Percentiles rank a stretch among this genome's conserved stretches.
Evolutionary conservation across 805 yeast species (phyloP).

Genomic region (Zygoascus biomembranicola): DNA sequence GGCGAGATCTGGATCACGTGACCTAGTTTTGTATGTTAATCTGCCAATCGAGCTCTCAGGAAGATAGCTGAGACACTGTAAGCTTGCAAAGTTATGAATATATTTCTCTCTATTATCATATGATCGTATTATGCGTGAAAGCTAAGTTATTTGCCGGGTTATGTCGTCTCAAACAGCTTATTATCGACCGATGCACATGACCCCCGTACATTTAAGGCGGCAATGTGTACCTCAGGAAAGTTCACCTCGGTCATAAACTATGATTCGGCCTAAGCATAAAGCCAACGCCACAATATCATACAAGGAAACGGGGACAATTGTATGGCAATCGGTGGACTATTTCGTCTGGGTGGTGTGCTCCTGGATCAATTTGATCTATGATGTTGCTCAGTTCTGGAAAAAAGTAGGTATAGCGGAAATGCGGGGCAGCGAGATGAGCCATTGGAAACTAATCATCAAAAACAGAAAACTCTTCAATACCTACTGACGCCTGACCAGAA

Average conservation of each 20-base stretch:
- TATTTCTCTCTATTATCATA: too few species aligned
- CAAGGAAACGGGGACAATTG: neutral
- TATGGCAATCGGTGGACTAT: conserved; percentile 7
- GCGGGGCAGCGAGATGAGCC: neutral
- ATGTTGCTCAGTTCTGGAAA: conserved; percentile 22
- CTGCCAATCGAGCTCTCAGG: too few species aligned
- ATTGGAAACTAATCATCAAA: neutral
- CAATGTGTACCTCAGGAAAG: neutral
- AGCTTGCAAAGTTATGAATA: too few species aligned
- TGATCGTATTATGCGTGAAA: too few species aligned
- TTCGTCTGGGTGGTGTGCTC: conserved; percentile 5
- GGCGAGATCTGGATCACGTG: too few species aligned
- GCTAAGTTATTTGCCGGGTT: too few species aligned
- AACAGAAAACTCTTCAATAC: conserved; percentile 9
- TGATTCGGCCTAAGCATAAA: neutral
- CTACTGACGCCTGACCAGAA: conserved; percentile 18
- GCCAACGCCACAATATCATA: neutral
- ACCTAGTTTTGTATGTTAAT: too few species aligned
- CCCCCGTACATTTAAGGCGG: neutral
- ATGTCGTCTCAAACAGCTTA: too few species aligned
- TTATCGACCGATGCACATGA: too few species aligned
- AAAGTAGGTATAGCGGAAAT: conserved; percentile 7
- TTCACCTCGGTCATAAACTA: neutral
- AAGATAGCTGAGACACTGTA: too few species aligned
- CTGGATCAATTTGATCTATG: conserved; percentile 7